phyloP scores from a whole-genome alignment of 306 rosid species.

The Calophaca sinica region DNA sequence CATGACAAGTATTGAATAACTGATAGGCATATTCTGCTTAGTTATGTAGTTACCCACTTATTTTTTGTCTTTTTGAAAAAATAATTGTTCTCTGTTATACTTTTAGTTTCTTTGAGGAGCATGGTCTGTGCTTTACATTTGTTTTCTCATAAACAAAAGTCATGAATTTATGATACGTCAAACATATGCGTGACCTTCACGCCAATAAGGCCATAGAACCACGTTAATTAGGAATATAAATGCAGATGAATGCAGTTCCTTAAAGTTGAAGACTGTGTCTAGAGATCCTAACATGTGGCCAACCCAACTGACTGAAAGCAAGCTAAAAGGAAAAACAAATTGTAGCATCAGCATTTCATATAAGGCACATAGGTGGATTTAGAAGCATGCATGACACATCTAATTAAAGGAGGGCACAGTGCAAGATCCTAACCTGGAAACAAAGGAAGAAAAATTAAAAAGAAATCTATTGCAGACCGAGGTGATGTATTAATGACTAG shows the following conservation, averaged over 20 bases:
- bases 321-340: not conserved
- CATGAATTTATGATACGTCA: too few species aligned
- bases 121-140: not conserved
- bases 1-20: not conserved
- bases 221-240: conserved; percentile 15
- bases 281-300: conserved; percentile 40
- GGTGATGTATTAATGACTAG: not conserved
- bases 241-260: conserved; percentile 17
- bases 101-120: not conserved
- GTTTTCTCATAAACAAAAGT: too few species aligned
- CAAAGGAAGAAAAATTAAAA: not conserved
- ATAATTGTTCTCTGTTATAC: not conserved
- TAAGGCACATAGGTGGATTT: too few species aligned
- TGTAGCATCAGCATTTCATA: not conserved
- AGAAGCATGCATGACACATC: too few species aligned
- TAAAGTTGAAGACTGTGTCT: conserved; percentile 39
- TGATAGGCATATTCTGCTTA: not conserved
- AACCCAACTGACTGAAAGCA: not conserved
- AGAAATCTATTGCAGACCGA: not conserved
- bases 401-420: not conserved
- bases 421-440: not conserved
- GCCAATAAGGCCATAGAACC: conserved; percentile 21
- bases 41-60: not conserved
- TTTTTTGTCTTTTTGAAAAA: not conserved
- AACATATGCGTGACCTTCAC: conserved; percentile 38